These are phyloP conservation scores for Lachancea thermotolerans DNA, from an alignment of 805 yeast species.

Conservation along the genomic window DNA sequence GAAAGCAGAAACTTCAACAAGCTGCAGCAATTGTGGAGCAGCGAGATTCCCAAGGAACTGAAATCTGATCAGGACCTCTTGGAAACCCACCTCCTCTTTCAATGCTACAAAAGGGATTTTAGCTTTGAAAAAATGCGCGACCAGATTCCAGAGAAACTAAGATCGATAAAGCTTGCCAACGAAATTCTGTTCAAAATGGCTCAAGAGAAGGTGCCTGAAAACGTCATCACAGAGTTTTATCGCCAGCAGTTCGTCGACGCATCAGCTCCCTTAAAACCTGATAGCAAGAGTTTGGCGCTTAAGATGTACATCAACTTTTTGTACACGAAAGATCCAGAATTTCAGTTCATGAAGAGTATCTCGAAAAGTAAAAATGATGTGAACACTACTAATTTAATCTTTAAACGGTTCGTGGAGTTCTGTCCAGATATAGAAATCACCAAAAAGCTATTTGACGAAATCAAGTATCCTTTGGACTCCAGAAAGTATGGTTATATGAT, in stretches of 20 bases:
- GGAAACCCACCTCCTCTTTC: conserved; percentile 18
- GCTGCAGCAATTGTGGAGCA: conserved; percentile 20
- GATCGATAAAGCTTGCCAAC: conserved; percentile 19
- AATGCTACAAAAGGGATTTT: conserved; percentile 9
- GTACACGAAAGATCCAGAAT: conserved; percentile 10
- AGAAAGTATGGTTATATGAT: conserved; percentile 20
- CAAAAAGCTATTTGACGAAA: conserved; percentile 16
- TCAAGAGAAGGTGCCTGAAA: conserved; percentile 9
- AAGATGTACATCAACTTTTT: conserved; percentile 16
- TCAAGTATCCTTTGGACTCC: conserved; percentile 15
- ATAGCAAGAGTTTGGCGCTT: conserved; percentile 16
- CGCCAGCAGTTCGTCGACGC: conserved; percentile 11
- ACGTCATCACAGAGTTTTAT: conserved; percentile 16
- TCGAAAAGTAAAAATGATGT: conserved; percentile 13
- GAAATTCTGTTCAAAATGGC: conserved; percentile 17
- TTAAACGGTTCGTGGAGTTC: conserved; percentile 18
- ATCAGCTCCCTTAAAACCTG: conserved; percentile 11
- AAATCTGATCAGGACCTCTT: conserved; percentile 14
- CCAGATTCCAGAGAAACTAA: conserved; percentile 14
- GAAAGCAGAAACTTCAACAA: conserved; percentile 14
- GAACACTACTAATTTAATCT: conserved; percentile 12
- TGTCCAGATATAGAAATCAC: conserved; percentile 18
- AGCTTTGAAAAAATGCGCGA: conserved; percentile 10
- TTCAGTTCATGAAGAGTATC: conserved; percentile 19
- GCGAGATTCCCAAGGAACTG: conserved; percentile 20